A percentile compares a stretch with the other conserved stretches of the same genome.
phyloP scores from a whole-genome alignment of 495 filamentous ascomycete species.

The Penicillium chermesinum region DNA sequence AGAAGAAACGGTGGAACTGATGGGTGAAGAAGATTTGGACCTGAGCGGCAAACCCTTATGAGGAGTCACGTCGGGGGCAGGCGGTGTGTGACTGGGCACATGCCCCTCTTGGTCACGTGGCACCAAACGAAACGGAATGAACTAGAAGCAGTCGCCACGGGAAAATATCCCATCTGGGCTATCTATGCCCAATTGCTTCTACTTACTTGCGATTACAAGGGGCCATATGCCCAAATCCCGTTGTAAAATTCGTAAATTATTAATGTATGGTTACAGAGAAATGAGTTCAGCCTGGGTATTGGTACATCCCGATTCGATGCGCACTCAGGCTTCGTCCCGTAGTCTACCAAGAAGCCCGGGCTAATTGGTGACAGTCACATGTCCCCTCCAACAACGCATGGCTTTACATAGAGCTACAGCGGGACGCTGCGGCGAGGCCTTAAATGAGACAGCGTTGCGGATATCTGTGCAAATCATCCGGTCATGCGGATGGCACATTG shows the following conservation, averaged over 20 bases:
- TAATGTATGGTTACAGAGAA: conserved; percentile 6
- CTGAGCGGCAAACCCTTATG: conserved; percentile 39
- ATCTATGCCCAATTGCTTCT: no score
- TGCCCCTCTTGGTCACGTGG: background rate
- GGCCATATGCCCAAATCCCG: no score
- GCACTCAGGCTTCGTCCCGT: background rate
- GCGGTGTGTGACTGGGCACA: conserved; percentile 35
- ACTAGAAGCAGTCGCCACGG: background rate
- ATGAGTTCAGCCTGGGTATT: conserved; percentile 7
- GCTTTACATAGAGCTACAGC: no score
- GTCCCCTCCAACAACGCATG: no score
- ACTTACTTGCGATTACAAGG: no score
- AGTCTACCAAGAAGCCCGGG: background rate
- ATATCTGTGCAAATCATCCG: no score
- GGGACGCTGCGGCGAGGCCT: no score
- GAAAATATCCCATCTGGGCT: no score
- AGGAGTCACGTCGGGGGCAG: conserved; percentile 34
- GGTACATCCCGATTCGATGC: conserved; percentile 10
- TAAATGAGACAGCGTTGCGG: no score
- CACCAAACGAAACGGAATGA: background rate
- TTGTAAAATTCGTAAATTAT: background rate
- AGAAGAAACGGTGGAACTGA: conserved; percentile 17
- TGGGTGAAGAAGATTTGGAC: conserved; percentile 25
- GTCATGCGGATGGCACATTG: conserved; percentile 40
- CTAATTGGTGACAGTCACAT: no score